phyloP scores from a whole-genome alignment of 345 rosid species.

The Corchorus capsularis region DNA sequence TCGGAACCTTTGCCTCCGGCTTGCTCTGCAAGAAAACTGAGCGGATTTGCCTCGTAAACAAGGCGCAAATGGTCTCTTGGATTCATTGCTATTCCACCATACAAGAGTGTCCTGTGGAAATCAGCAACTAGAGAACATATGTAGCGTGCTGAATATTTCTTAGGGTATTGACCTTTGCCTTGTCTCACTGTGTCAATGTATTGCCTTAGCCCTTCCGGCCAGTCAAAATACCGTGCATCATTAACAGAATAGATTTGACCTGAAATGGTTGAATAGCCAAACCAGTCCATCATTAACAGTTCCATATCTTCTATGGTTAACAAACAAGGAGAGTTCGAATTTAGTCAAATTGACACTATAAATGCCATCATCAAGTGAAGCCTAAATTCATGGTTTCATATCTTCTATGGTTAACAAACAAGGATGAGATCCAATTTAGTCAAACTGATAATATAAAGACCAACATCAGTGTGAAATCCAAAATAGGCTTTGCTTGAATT shows the following conservation, averaged over 20 bases:
- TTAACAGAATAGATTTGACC: slow-evolving; percentile 94
- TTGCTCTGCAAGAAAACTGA: slow-evolving; percentile 84
- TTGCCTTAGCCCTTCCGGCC: slow-evolving; percentile 86
- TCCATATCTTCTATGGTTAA: background rate
- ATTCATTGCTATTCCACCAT: slow-evolving; percentile 94
- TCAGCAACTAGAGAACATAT: slow-evolving; percentile 94
- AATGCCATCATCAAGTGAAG: no score
- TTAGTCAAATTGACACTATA: no score
- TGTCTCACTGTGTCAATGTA: slow-evolving; percentile 83
- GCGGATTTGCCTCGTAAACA: slow-evolving; percentile 91
- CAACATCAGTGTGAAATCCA: background rate
- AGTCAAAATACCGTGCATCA: slow-evolving; percentile 90
- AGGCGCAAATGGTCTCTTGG: slow-evolving; percentile 93
- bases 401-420: background rate
- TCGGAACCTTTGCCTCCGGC: slow-evolving; percentile 91
- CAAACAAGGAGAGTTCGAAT: no score
- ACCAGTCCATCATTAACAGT: slow-evolving; percentile 4
- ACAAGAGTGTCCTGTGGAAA: slow-evolving; percentile 81
- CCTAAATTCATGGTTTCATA: no score
- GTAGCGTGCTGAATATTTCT: slow-evolving; percentile 91
- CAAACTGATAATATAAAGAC: background rate
- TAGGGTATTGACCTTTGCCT: slow-evolving; percentile 87
- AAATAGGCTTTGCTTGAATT: background rate
- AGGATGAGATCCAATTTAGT: background rate
- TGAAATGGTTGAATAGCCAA: slow-evolving; percentile 29